Percentiles rank a stretch among this genome's conserved stretches.
Evolutionary conservation across 2,329 filamentous ascomycete species (phyloP).

Genomic region (Bretziella fagacearum): DNA sequence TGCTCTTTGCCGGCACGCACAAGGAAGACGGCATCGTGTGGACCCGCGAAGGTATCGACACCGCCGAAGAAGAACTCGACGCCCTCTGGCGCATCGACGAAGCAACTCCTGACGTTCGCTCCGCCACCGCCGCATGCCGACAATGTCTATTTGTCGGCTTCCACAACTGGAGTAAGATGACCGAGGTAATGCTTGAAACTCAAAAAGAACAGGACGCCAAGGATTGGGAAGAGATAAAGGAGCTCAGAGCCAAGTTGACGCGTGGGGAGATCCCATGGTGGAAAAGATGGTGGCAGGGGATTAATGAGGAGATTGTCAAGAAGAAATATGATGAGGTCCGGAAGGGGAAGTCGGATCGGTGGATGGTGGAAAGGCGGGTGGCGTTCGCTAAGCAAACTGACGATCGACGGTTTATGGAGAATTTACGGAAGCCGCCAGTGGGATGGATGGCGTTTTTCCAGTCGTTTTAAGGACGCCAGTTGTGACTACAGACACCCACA

Average conservation of each 20-base stretch:
- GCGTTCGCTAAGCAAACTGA: constrained; percentile 18
- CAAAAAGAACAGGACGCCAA: constrained; percentile 36
- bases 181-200: constrained; percentile 24
- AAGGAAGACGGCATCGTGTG: constrained; percentile 63
- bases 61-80: constrained; percentile 53
- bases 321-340: constrained; percentile 22
- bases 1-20: constrained; percentile 51
- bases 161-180: constrained; percentile 71
- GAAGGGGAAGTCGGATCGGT: constrained; percentile 38
- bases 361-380: constrained; percentile 33
- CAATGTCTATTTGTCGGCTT: constrained; percentile 64
- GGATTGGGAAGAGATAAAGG: constrained; percentile 24
- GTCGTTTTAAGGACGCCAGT: background rate
- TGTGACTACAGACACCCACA: background rate
- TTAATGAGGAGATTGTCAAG: constrained; percentile 25
- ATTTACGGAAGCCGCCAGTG: constrained; percentile 24
- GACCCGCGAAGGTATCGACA: constrained; percentile 75
- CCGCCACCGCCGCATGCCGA: constrained; percentile 41
- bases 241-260: constrained; percentile 17
- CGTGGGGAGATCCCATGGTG: constrained; percentile 12
- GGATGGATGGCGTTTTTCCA: constrained; percentile 24
- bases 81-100: constrained; percentile 17
- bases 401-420: constrained; percentile 35
- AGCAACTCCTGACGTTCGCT: constrained; percentile 17
- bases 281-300: constrained; percentile 19